Conservation (phyloP, 2,329 filamentous ascomycete species). For the Emydomyces testavorans region DNA sequence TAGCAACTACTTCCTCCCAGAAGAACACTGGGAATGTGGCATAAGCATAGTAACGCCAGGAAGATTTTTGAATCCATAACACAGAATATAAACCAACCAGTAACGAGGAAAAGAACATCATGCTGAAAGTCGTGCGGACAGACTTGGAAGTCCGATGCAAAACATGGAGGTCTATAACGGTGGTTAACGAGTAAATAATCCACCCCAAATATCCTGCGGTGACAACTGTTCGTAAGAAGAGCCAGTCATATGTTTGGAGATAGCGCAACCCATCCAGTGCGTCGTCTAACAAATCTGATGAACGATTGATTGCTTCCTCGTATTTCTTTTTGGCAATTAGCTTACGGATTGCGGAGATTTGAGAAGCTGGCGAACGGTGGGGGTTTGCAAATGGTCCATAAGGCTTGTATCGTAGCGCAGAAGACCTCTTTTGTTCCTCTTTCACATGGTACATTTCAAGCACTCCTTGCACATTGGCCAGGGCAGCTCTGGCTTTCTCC, state of each 20-base stretch:
- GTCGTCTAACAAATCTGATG: constrained; percentile 62
- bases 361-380: constrained; percentile 49
- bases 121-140: constrained; percentile 49
- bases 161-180: constrained; percentile 78
- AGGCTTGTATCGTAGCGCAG: constrained; percentile 64
- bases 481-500: constrained; percentile 70
- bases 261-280: constrained; percentile 78
- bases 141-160: constrained; percentile 57
- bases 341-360: constrained; percentile 54
- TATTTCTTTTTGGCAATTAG: constrained; percentile 56
- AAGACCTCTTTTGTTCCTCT: constrained; percentile 67
- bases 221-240: constrained; percentile 80
- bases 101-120: constrained; percentile 59
- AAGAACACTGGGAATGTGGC: constrained; percentile 86
- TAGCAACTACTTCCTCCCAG: constrained; percentile 89
- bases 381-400: constrained; percentile 58
- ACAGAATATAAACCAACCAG: constrained; percentile 67
- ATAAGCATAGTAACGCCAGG: constrained; percentile 78
- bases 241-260: constrained; percentile 95
- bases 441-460: constrained; percentile 95
- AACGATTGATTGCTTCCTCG: constrained; percentile 68
- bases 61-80: constrained; percentile 67
- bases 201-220: constrained; percentile 87
- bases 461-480: constrained; percentile 76
- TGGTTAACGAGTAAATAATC: constrained; percentile 85